phyloP scores from a whole-genome alignment of 73 alveolate species.

The Effrenium voratum region DNA sequence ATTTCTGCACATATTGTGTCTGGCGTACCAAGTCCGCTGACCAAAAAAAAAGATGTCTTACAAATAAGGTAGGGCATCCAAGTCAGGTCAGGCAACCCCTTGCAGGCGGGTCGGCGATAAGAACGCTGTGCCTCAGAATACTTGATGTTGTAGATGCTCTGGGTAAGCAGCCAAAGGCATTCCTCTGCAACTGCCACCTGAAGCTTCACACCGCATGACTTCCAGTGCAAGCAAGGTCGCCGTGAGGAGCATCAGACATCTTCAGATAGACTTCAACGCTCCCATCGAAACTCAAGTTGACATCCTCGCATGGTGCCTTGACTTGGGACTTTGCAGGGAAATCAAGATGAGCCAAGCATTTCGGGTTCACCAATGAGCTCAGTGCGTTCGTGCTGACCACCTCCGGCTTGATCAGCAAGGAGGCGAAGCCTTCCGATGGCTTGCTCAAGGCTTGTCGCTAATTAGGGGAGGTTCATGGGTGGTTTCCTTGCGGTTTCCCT shows the following conservation, averaged over 20 bases:
- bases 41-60: no score
- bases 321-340: no score
- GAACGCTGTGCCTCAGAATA: slow-evolving; percentile 33
- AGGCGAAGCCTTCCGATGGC: slow-evolving; percentile 80
- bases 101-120: neutral
- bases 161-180: slow-evolving; percentile 84
- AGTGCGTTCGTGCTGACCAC: slow-evolving; percentile 93
- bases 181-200: slow-evolving; percentile 78
- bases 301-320: no score
- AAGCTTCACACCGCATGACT: neutral
- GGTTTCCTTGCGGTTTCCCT: no score
- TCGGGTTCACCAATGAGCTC: no score
- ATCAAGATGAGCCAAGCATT: no score
- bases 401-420: slow-evolving; percentile 95
- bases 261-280: neutral
- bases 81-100: no score
- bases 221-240: neutral
- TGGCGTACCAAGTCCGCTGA: no score
- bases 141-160: slow-evolving; percentile 84
- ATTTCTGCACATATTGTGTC: no score
- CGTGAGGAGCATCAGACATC: neutral
- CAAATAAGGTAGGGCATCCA: no score
- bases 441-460: no score
- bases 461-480: no score
- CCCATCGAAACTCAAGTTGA: neutral